Evolutionary conservation across 805 yeast genomes (phyloP).

Genomic region (Starmerella potacharoeniae): DNA sequence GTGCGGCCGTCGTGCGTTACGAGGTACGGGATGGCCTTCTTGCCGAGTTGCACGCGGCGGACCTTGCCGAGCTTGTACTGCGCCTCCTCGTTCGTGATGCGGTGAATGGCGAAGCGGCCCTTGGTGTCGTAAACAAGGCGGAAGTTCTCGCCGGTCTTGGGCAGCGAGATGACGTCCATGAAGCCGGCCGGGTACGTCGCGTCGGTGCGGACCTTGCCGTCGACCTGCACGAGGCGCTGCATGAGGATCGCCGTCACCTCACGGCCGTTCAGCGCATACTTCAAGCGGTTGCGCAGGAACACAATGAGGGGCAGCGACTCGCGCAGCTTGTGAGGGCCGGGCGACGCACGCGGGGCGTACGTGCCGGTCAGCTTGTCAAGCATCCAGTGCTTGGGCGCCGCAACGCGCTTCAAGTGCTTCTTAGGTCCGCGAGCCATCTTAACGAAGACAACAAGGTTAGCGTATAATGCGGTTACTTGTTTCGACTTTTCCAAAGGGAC

Average conservation of each 20-base stretch:
- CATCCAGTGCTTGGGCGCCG: constrained; percentile 99
- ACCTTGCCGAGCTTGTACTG: constrained; percentile 96
- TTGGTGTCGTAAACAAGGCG: constrained; percentile 96
- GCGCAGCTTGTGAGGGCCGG: constrained; percentile 99
- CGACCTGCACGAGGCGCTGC: constrained; percentile 98
- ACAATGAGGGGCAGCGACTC: constrained; percentile 96
- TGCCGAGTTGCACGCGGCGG: constrained; percentile 95
- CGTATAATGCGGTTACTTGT: constrained; percentile 4
- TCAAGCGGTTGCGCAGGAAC: constrained; percentile 95
- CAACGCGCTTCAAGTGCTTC: constrained; percentile 98
- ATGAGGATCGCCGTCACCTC: constrained; percentile 96
- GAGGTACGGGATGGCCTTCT: constrained; percentile 95
- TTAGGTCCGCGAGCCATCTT: constrained; percentile 46
- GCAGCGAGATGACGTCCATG: constrained; percentile 96
- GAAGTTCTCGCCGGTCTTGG: constrained; percentile 98
- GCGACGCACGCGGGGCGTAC: constrained; percentile 99
- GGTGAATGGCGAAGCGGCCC: constrained; percentile 99
- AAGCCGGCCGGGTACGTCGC: constrained; percentile 98
- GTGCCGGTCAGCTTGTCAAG: constrained; percentile 99
- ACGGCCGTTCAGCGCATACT: constrained; percentile 98
- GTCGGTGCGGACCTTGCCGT: constrained; percentile 99
- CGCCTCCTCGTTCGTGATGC: constrained; percentile 98
- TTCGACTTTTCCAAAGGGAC: constrained; percentile 14
- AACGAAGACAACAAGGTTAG: constrained; percentile 12
- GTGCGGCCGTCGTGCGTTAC: constrained; percentile 99